These are phyloP conservation scores for Umbelopsis sp. DNA, from an alignment of 192 early-diverging fungal genomes.

Conservation along the genomic window DNA sequence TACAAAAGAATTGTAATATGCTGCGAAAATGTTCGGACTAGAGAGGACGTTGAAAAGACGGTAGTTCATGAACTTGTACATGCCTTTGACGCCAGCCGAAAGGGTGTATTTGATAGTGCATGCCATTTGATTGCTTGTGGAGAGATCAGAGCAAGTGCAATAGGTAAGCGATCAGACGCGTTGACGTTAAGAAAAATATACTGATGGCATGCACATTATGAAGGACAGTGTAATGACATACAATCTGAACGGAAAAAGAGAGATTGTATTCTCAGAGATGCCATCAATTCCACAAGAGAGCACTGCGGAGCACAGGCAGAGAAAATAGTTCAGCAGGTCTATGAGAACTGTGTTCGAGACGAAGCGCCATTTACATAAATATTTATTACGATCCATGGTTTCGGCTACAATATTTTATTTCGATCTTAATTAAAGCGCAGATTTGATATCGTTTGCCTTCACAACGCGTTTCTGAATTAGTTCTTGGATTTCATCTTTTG, in stretches of 20 bases:
- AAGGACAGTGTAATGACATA: conserved; percentile 35
- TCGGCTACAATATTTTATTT: not conserved
- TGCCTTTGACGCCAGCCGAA: conserved; percentile 36
- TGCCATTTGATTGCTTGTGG: conserved; percentile 39
- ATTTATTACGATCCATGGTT: not conserved
- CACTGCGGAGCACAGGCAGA: conserved; percentile 29
- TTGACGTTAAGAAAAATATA: not conserved
- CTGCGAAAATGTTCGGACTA: conserved; percentile 34
- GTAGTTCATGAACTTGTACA: conserved; percentile 40
- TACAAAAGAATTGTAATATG: conserved; percentile 43
- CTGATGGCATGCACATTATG: not conserved
- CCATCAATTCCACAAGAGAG: conserved; percentile 28
- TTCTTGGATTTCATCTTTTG: conserved; percentile 36
- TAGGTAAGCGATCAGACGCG: conserved; percentile 18
- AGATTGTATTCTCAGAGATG: conserved; percentile 34
- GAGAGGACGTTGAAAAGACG: conserved; percentile 32
- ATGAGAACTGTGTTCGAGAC: conserved; percentile 33
- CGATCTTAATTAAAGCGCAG: not conserved
- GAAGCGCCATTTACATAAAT: conserved; percentile 26
- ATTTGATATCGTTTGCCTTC: conserved; percentile 10
- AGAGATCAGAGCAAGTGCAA: conserved; percentile 33
- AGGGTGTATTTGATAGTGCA: conserved; percentile 31
- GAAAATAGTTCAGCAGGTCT: conserved; percentile 32
- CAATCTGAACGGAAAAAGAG: conserved; percentile 16
- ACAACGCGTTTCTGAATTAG: not conserved